phyloP scores from a whole-genome alignment of 441 rosid species.

The Adansonia gregorii region DNA sequence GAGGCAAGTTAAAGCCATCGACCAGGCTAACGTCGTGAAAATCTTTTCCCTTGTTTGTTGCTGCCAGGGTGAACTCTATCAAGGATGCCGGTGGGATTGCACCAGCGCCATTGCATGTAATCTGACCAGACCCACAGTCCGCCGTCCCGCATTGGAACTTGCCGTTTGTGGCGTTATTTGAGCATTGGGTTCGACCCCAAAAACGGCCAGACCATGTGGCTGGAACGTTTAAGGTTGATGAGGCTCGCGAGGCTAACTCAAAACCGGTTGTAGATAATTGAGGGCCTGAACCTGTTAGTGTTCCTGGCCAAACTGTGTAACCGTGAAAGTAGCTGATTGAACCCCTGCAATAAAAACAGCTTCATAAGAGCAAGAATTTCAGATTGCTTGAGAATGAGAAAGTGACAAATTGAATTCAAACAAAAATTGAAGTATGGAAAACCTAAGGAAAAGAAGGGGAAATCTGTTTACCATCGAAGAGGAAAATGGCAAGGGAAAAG shows the following conservation, averaged over 20 bases:
- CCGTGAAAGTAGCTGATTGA: conserved; percentile 29
- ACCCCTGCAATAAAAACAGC: conserved; percentile 19
- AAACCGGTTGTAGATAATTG: conserved; percentile 37
- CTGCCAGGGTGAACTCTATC: conserved; percentile 34
- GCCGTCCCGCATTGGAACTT: conserved; percentile 28
- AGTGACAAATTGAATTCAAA: background rate
- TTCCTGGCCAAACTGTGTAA: conserved; percentile 43
- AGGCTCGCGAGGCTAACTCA: conserved; percentile 26
- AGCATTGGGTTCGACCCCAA: conserved; percentile 45
- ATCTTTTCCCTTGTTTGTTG: conserved; percentile 23
- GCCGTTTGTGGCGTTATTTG: conserved; percentile 15
- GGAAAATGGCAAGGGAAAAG: conserved; percentile 23
- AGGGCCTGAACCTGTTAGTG: conserved; percentile 24
- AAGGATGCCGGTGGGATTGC: conserved; percentile 38
- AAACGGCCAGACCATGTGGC: conserved; percentile 35
- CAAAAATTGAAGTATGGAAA: background rate
- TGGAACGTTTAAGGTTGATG: conserved; percentile 17
- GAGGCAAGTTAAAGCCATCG: conserved; percentile 52
- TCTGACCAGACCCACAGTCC: conserved; percentile 43
- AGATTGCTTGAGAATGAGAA: background rate
- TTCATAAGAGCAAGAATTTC: background rate
- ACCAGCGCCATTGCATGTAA: conserved; percentile 59
- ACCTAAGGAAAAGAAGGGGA: background rate
- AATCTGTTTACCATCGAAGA: conserved; percentile 25
- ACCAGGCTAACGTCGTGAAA: conserved; percentile 46